phyloP scores from a whole-genome alignment of 345 rosid species.

The Isatis tinctoria region DNA sequence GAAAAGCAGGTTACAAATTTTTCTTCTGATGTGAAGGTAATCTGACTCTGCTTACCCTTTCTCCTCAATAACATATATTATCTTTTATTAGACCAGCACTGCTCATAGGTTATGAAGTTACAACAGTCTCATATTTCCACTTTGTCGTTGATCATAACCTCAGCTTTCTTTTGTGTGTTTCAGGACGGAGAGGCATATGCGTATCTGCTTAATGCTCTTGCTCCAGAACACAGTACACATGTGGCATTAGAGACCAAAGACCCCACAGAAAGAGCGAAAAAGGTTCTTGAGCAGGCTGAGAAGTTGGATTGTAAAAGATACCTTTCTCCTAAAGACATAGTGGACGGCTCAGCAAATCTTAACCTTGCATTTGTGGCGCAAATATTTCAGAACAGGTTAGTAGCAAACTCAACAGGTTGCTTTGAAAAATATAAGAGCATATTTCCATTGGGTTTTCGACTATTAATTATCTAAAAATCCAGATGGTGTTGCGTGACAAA shows the following conservation, averaged over 20 bases:
- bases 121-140: neutral
- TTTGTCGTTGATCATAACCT: constrained; percentile 18
- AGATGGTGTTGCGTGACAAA: neutral
- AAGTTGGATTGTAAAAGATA: constrained; percentile 89
- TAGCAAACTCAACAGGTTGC: neutral
- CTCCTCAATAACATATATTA: neutral
- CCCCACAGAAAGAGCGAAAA: constrained; percentile 71
- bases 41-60: constrained; percentile 8
- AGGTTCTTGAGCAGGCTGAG: constrained; percentile 92
- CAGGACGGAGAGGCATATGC: constrained; percentile 99
- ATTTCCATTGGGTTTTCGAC: neutral
- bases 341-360: constrained; percentile 95
- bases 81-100: neutral
- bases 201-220: constrained; percentile 86
- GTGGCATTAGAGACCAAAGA: constrained; percentile 49
- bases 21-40: constrained; percentile 93
- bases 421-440: neutral
- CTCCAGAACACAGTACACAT: constrained; percentile 71
- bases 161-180: constrained; percentile 14
- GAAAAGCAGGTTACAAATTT: constrained; percentile 87
- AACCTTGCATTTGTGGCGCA: constrained; percentile 97
- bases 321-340: constrained; percentile 83
- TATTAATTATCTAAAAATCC: neutral
- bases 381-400: constrained; percentile 88
- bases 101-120: neutral